Evolutionary conservation across 257 asterid species (phyloP).

Genomic region (Solanum dulcamara): DNA sequence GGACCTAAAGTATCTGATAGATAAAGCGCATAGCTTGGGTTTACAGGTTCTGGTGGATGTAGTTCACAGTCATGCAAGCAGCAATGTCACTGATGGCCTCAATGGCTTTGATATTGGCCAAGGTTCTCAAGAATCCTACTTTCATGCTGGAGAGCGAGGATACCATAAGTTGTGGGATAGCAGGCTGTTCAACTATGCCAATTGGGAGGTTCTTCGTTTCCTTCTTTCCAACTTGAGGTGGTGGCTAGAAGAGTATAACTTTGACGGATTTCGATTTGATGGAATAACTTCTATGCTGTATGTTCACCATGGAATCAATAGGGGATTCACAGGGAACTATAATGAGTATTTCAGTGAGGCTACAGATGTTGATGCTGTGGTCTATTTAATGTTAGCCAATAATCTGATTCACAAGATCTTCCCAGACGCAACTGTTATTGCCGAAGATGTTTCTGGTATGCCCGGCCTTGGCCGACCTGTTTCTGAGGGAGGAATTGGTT

Average conservation of each 20-base stretch:
- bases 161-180: constrained; percentile 93
- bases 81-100: constrained; percentile 74
- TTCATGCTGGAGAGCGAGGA: constrained; percentile 79
- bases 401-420: constrained; percentile 58
- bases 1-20: constrained; percentile 88
- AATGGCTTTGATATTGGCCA: constrained; percentile 92
- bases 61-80: constrained; percentile 96
- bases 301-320: constrained; percentile 85
- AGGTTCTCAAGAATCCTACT: constrained; percentile 86
- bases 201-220: constrained; percentile 98
- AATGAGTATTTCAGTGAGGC: constrained; percentile 74
- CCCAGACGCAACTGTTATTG: constrained; percentile 83
- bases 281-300: constrained; percentile 97
- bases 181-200: constrained; percentile 76
- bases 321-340: constrained; percentile 74
- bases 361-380: constrained; percentile 90
- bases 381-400: constrained; percentile 87
- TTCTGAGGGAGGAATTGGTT: constrained; percentile 87
- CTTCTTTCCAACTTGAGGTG: constrained; percentile 91
- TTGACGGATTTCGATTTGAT: constrained; percentile 96
- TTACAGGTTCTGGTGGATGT: constrained; percentile 81
- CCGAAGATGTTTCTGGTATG: constrained; percentile 98
- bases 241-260: constrained; percentile 90
- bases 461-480: constrained; percentile 86
- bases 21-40: constrained; percentile 92